Conservation (phyloP, 352 stramenopile species). For the Globisporangium perplexum region DNA sequence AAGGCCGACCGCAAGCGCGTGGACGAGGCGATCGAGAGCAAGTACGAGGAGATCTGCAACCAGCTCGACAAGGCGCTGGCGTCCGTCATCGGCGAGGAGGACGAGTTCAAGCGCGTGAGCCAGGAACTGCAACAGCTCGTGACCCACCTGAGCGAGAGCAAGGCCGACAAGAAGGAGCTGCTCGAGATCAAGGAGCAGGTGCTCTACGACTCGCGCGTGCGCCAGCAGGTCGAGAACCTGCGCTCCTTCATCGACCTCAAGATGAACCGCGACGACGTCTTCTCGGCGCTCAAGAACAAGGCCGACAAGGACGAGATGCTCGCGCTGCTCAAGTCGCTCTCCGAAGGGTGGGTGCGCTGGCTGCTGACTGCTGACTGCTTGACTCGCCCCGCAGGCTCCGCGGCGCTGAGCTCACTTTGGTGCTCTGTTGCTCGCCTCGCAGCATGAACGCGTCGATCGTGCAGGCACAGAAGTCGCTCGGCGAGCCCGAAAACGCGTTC, state of each 20-base stretch:
- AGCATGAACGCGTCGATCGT: conserved; percentile 81
- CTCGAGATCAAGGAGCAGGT: conserved; percentile 86
- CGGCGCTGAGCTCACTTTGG: background rate
- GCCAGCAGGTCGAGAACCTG: conserved; percentile 82
- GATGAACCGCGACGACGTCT: conserved; percentile 86
- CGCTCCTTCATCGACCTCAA: conserved; percentile 86
- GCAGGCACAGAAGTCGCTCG: conserved; percentile 53
- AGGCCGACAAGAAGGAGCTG: conserved; percentile 81
- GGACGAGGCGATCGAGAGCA: conserved; percentile 86
- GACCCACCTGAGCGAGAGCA: conserved; percentile 72
- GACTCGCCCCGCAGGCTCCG: too few relatives aligned
- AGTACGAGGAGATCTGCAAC: conserved; percentile 91
- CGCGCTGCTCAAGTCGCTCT: conserved; percentile 66
- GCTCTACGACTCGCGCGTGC: conserved; percentile 81
- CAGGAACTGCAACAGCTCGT: conserved; percentile 81
- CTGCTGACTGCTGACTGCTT: background rate
- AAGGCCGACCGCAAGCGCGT: conserved; percentile 80
- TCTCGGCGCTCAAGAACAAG: conserved; percentile 79
- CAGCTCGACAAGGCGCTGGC: conserved; percentile 86
- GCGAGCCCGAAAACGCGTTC: conserved; percentile 63
- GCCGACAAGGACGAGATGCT: conserved; percentile 86
- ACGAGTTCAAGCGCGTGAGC: conserved; percentile 84
- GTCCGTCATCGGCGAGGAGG: conserved; percentile 81
- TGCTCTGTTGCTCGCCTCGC: background rate
- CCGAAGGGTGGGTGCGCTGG: conserved; percentile 26